Evolutionary conservation across 2,329 filamentous ascomycete species (phyloP), one percentile per base, ranked within the genome.

Genomic region (Thermomyces lanuginosus): DNA sequence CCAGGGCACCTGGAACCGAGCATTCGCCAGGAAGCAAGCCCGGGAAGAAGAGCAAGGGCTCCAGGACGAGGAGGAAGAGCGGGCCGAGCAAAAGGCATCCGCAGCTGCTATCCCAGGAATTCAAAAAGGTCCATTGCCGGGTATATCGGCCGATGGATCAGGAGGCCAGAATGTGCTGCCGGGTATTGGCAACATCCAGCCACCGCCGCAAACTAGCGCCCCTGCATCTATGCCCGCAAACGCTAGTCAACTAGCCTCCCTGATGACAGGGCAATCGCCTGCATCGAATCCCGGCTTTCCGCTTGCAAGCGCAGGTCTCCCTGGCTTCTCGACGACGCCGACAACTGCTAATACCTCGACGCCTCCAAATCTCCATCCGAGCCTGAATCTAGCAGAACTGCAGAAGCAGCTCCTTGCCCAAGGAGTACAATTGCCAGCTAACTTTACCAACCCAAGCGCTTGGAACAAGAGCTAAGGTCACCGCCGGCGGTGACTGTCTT

Each of bases 41-140:
- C 77, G 83, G 38, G 84, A 92, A 42, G 83, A 93, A 42, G 83
- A 93, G 46, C 80, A 86, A 46, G 84, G 95, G 51, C 64, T 78
- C 33, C 81, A 93, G 49, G 89, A 95, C 46, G 89, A 95, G 54
- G 76, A 78, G 39, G 86, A 95, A 38, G 84, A 82, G 2, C 64
- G 95, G 22, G 76, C 91, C 28, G 89, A 98, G 44, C 89, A 98
- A 50, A 81, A 77, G 67, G 76, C 68, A 11, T 55, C 70, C 16
- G 71, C 68, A 41, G 52, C 66, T 11, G 52, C 53, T 11, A 48
- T 67, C 6, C 67, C 51, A 44, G 58, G 27, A 45, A 69, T 46
- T 57, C 67, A 56, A 32, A 44, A 37, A 78, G 30, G 75, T 72
- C 4, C 78, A 71, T 16, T 58, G 69, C 19, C 66, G 61, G 18